phyloP scores from a whole-genome alignment of 139 green algal genomes.

The Astrephomene gubernaculifera region DNA sequence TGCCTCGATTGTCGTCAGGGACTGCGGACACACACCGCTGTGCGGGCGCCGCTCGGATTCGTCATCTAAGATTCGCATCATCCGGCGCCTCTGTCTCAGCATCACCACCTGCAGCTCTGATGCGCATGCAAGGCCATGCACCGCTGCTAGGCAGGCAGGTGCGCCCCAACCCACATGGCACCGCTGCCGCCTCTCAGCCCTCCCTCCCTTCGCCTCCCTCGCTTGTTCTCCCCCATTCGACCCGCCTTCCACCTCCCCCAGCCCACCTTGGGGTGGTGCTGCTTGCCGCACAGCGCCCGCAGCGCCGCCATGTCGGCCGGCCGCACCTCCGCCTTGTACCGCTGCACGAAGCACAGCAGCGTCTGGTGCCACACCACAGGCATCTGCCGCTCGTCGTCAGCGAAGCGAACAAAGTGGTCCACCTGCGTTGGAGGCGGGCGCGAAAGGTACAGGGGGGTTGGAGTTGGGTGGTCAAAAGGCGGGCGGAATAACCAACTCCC shows the following conservation, averaged over 20 bases:
- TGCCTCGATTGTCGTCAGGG: background rate
- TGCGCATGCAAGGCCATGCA: too few species aligned
- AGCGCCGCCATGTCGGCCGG: constrained; percentile 86
- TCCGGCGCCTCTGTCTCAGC: background rate
- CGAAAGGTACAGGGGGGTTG: too few species aligned
- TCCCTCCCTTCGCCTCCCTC: background rate
- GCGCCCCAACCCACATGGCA: background rate
- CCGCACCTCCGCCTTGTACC: constrained; percentile 94
- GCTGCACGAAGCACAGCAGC: constrained; percentile 96
- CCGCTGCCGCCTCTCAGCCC: too few species aligned
- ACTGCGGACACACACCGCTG: too few species aligned
- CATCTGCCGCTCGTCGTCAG: constrained; percentile 86
- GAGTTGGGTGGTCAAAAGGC: too few species aligned
- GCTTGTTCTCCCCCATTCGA: background rate
- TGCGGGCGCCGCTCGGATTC: constrained; percentile 8
- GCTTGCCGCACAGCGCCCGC: constrained; percentile 76
- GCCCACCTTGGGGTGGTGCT: constrained; percentile 91
- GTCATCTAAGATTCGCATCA: constrained; percentile 33
- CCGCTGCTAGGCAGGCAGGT: background rate
- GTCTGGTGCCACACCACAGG: constrained; percentile 99
- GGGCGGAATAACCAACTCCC: too few species aligned
- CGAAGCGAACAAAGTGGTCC: constrained; percentile 85
- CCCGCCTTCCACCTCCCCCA: background rate
- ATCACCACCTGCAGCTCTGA: background rate
- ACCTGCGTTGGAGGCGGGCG: constrained; percentile 62